Base-by-base conservation (phyloP, 2,329 filamentous ascomycete species). In the Calonectria naviculata region DNA sequence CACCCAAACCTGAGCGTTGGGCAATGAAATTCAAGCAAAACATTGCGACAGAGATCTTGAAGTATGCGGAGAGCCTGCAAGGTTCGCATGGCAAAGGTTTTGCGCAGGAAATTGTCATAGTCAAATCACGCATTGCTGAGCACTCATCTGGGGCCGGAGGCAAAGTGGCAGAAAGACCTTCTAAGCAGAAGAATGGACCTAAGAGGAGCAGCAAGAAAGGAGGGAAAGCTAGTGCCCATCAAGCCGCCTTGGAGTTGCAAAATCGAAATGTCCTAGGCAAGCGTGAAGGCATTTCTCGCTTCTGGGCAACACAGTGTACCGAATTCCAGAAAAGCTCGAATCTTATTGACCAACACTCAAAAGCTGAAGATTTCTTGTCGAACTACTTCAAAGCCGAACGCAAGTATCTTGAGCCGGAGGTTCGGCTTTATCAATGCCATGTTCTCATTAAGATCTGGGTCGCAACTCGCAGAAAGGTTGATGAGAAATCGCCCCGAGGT, bases 1-100 rank as follows among this genome's bases (percentile, higher is more conserved):
- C 66, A 7, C 74, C 73, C 1, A 60, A 60, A 29, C 67, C 75
- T 17, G 80, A 74, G 1, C 82, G 77, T 56, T 81, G 71, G 29
- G 80, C 85, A 8, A 81, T 80, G 64, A 87, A 83, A 72, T 84
- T 83, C 65, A 91, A 92, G 52, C 92, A 95, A 75, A 86, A 85
- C 63, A 91, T 90, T 77, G 93, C 93, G 89, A 87, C 88, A 1
- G 91, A 93, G 70, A 93, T 93, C 81, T 87, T 87, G 31, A 85
- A 87, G 1, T 95, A 95, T 78, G 91, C 93, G 2, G 91, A 91
- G 15, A 94, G 92, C 80, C 84, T 95, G 56, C 93, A 91, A 0
- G 92, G 91, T 68, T 85, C 90, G 0, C 84, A 87, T 2, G 92
- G 92, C 4, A 93, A 91, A 73, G 84, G 84, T 3, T 85, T 94